Evolutionary conservation across 1,284 basidiomycete species (phyloP).

Genomic region (Sporisorium exsertum): DNA sequence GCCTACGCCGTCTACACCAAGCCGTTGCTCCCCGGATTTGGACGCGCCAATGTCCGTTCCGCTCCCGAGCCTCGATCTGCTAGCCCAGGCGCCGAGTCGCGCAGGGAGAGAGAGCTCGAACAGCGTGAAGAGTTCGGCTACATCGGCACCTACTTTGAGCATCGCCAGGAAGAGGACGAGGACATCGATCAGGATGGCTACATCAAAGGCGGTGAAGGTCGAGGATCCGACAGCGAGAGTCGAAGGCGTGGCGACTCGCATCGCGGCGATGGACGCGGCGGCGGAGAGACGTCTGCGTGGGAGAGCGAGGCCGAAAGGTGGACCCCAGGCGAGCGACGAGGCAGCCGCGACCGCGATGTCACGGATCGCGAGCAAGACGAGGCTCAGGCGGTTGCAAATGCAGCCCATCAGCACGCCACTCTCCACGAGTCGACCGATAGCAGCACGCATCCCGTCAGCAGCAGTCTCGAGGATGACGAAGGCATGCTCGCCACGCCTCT

Average conservation of each 20-base stretch:
- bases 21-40: slow-evolving; percentile 90
- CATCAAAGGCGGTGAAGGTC: slow-evolving; percentile 63
- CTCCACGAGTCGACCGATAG: slow-evolving; percentile 21
- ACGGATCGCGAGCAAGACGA: slow-evolving; percentile 13
- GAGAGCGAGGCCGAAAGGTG: slow-evolving; percentile 57
- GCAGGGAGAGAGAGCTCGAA: slow-evolving; percentile 77
- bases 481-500: slow-evolving; percentile 46
- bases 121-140: slow-evolving; percentile 91
- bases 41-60: slow-evolving; percentile 84
- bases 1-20: slow-evolving; percentile 92
- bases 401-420: slow-evolving; percentile 21
- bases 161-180: slow-evolving; percentile 58
- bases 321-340: slow-evolving; percentile 20
- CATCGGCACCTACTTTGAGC: slow-evolving; percentile 74
- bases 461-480: slow-evolving; percentile 48
- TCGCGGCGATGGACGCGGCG: slow-evolving; percentile 27
- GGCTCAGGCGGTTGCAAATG: slow-evolving; percentile 9
- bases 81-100: slow-evolving; percentile 75
- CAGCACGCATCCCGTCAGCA: slow-evolving; percentile 25
- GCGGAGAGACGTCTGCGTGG: slow-evolving; percentile 50
- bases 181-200: slow-evolving; percentile 66
- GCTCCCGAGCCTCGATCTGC: slow-evolving; percentile 75
- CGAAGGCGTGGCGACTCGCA: slow-evolving; percentile 27
- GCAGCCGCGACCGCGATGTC: slow-evolving; percentile 21
- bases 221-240: slow-evolving; percentile 51